Conservation (phyloP, 1,284 basidiomycete genomes). For the Leccinum insigne region DNA sequence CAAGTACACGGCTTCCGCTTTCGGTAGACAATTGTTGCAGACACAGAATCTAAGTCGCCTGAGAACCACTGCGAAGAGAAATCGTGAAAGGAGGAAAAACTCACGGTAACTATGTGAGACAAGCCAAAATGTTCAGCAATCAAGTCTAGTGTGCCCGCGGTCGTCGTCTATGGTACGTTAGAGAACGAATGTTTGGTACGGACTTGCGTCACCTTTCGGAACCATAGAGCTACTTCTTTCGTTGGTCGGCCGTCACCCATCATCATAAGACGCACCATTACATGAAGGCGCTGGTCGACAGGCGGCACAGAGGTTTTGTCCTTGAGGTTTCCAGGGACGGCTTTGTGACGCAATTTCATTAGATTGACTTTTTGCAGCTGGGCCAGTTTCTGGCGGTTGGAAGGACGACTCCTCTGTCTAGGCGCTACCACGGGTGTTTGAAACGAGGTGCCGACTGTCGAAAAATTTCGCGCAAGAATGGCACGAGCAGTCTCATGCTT, state of each 20-base stretch:
- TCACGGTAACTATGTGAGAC: too few species aligned
- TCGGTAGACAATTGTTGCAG: slow-evolving; percentile 29
- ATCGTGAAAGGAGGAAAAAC: too few species aligned
- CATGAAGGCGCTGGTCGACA: too few species aligned
- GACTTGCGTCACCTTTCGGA: slow-evolving; percentile 50
- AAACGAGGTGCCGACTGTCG: slow-evolving; percentile 23
- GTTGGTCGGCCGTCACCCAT: slow-evolving; percentile 19
- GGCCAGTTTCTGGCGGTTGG: too few species aligned
- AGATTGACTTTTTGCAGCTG: too few species aligned
- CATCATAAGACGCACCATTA: slow-evolving; percentile 34
- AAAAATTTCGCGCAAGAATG: slow-evolving; percentile 58
- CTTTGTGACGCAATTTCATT: too few species aligned
- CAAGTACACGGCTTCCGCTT: slow-evolving; percentile 9
- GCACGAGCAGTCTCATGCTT: slow-evolving; percentile 53
- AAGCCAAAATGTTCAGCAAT: too few species aligned
- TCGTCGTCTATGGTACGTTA: slow-evolving; percentile 36
- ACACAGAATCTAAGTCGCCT: slow-evolving; percentile 31
- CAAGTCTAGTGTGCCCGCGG: slow-evolving; percentile 29
- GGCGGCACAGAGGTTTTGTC: too few species aligned
- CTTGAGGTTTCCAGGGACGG: too few species aligned
- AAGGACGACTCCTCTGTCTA: too few species aligned
- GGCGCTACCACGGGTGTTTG: too few species aligned
- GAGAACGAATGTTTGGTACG: slow-evolving; percentile 3
- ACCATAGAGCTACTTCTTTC: slow-evolving; percentile 56
- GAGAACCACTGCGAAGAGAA: slow-evolving; percentile 1